phyloP scores from a whole-genome alignment of 306 rosid species.

The Vicia sativa region DNA sequence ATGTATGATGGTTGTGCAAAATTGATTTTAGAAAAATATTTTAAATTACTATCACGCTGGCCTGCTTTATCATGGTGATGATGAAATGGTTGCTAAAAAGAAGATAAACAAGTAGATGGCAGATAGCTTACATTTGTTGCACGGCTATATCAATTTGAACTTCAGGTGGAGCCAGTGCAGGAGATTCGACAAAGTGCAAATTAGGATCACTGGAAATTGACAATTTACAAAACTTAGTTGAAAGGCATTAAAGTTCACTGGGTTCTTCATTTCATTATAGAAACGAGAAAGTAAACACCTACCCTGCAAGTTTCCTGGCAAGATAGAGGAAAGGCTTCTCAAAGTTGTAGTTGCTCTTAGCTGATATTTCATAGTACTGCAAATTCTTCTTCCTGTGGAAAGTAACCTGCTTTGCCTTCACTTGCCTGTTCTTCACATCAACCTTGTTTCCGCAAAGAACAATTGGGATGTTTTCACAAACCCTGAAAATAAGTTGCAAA shows the following conservation, averaged over 20 bases:
- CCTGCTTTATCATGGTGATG: not conserved
- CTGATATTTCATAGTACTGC: slow-evolving; percentile 77
- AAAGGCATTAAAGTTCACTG: not conserved
- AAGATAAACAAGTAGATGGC: not conserved
- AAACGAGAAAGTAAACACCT: not conserved
- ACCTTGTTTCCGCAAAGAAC: slow-evolving; percentile 83
- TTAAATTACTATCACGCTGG: not conserved
- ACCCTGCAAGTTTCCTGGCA: slow-evolving; percentile 87
- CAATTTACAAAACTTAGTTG: not conserved
- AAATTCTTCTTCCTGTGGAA: slow-evolving; percentile 79
- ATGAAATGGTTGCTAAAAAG: not conserved
- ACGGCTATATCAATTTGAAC: slow-evolving; percentile 68
- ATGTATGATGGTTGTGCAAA: not conserved
- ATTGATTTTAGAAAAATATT: not conserved
- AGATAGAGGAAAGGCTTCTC: slow-evolving; percentile 75
- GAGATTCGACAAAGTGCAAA: slow-evolving; percentile 77
- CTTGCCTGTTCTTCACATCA: slow-evolving; percentile 84
- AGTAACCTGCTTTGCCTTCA: slow-evolving; percentile 76
- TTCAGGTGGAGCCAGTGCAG: slow-evolving; percentile 86
- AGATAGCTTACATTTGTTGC: slow-evolving; percentile 60
- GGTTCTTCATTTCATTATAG: too few relatives aligned
- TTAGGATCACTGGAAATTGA: slow-evolving; percentile 55
- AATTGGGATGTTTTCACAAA: slow-evolving; percentile 72
- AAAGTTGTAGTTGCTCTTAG: slow-evolving; percentile 76
- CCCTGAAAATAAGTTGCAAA: slow-evolving; percentile 43